Conservation (phyloP, 129 eudicot species). For the Centrapalus pauciflorus region DNA sequence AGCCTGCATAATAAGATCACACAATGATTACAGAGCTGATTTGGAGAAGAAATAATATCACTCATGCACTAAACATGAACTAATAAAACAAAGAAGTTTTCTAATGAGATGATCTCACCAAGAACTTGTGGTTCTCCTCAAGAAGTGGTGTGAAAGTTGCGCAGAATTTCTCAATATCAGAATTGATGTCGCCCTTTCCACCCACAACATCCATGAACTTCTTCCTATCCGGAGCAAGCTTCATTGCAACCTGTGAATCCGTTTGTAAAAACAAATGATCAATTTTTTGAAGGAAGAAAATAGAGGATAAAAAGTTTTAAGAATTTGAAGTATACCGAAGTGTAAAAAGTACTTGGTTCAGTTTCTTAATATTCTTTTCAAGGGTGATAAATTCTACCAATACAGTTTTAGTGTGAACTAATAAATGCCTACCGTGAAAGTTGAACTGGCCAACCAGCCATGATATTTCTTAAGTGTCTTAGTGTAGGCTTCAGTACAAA, state of each 20-base stretch:
- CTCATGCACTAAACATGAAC: neutral
- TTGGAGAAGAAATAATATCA: neutral
- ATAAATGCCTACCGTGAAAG: constrained; percentile 49
- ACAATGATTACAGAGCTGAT: neutral
- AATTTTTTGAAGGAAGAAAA: neutral
- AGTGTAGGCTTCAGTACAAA: constrained; percentile 72
- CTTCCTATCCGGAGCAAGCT: constrained; percentile 95
- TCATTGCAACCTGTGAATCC: constrained; percentile 63
- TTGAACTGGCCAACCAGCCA: constrained; percentile 94
- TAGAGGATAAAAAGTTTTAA: neutral
- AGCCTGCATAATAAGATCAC: constrained; percentile 49
- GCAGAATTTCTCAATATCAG: constrained; percentile 65
- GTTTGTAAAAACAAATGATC: neutral
- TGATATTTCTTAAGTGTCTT: constrained; percentile 91
- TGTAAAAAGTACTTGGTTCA: neutral
- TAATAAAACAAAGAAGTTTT: neutral
- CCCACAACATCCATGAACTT: constrained; percentile 86
- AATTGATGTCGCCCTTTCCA: constrained; percentile 39
- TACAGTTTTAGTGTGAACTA: neutral
- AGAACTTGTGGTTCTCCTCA: constrained; percentile 64
- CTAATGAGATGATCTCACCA: constrained; percentile 44
- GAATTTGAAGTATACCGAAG: neutral
- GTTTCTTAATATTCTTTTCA: neutral
- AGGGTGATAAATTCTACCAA: neutral
- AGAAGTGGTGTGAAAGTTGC: constrained; percentile 63